Percentiles rank a stretch among this genome's conserved stretches.
Evolutionary conservation across 805 yeast species (phyloP).

Genomic region (Wickerhamomyces xylosicus): DNA sequence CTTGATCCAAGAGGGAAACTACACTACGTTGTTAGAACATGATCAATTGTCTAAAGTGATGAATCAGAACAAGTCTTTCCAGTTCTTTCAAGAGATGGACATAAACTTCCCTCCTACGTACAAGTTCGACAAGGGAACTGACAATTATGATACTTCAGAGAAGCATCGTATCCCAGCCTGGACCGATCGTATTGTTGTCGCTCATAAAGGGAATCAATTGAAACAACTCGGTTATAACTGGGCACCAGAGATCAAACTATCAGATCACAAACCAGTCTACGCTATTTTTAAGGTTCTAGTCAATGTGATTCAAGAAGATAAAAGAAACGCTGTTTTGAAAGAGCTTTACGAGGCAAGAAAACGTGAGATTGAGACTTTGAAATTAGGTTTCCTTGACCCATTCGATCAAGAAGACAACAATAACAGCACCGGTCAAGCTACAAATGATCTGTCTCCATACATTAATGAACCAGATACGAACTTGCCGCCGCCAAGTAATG

Average conservation of each 20-base stretch:
- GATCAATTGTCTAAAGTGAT: slow-evolving; percentile 80
- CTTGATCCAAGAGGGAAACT: slow-evolving; percentile 37
- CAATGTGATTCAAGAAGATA: slow-evolving; percentile 50
- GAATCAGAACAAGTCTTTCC: slow-evolving; percentile 66
- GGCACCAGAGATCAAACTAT: slow-evolving; percentile 46
- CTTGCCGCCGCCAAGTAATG: slow-evolving; percentile 87
- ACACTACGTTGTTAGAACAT: slow-evolving; percentile 42
- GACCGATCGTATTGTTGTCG: slow-evolving; percentile 76
- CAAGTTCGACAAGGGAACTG: slow-evolving; percentile 84
- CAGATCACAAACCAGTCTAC: slow-evolving; percentile 88
- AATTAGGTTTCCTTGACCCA: not conserved
- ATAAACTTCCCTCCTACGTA: slow-evolving; percentile 86
- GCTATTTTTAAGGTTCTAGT: slow-evolving; percentile 59
- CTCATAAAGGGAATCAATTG: slow-evolving; percentile 46
- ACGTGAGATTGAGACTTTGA: slow-evolving; percentile 3
- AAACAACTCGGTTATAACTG: slow-evolving; percentile 52
- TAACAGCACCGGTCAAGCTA: slow-evolving; percentile 15
- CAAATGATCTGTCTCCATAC: not conserved
- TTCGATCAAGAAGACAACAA: slow-evolving; percentile 6
- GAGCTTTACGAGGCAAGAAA: slow-evolving; percentile 43
- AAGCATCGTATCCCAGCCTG: slow-evolving; percentile 93
- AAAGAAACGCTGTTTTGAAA: slow-evolving; percentile 38
- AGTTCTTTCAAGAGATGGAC: slow-evolving; percentile 72
- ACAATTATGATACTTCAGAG: slow-evolving; percentile 77
- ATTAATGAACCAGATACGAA: slow-evolving; percentile 10